Conservation (phyloP, 768 basidiomycete genomes). For the Termitomyces sp. region DNA sequence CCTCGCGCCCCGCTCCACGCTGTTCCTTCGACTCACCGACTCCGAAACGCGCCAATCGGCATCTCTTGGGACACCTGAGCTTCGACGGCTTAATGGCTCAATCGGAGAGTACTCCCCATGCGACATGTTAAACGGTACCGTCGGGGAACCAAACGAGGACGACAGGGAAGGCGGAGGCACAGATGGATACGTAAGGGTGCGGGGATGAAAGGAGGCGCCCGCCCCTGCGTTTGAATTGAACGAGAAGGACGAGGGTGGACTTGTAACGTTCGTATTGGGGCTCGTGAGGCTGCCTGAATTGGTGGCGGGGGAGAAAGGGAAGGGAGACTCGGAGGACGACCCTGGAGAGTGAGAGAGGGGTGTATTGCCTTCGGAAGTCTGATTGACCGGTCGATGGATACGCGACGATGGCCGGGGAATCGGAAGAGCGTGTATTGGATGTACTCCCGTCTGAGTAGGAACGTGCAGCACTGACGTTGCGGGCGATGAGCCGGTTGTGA, state of each 20-base stretch:
- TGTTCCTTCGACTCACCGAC: slow-evolving; percentile 44
- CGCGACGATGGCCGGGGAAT: slow-evolving; percentile 71
- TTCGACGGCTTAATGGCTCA: slow-evolving; percentile 50
- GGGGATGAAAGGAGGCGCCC: slow-evolving; percentile 22
- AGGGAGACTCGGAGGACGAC: slow-evolving; percentile 64
- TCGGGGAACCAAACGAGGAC: slow-evolving; percentile 72
- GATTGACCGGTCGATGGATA: slow-evolving; percentile 48
- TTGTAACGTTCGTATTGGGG: slow-evolving; percentile 61
- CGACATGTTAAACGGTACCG: slow-evolving; percentile 39
- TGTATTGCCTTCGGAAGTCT: slow-evolving; percentile 47
- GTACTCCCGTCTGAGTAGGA: slow-evolving; percentile 22
- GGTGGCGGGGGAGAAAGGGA: slow-evolving; percentile 58
- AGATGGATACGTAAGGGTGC: slow-evolving; percentile 67
- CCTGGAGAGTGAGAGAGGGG: slow-evolving; percentile 56
- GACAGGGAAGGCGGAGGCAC: slow-evolving; percentile 81
- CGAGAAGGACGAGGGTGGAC: slow-evolving; percentile 63
- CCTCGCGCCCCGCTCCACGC: slow-evolving; percentile 58
- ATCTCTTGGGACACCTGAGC: slow-evolving; percentile 37
- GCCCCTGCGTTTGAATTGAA: slow-evolving; percentile 35
- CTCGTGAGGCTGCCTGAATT: slow-evolving; percentile 52
- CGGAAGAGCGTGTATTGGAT: slow-evolving; percentile 53
- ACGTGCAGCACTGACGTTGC: slow-evolving; percentile 38
- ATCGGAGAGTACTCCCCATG: slow-evolving; percentile 46
- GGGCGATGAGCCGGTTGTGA: slow-evolving; percentile 36
- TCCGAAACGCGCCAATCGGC: slow-evolving; percentile 28